These are phyloP conservation scores for Talaromyces sp. DNA, from an alignment of 2,329 filamentous ascomycete genomes.

Conservation along the genomic window DNA sequence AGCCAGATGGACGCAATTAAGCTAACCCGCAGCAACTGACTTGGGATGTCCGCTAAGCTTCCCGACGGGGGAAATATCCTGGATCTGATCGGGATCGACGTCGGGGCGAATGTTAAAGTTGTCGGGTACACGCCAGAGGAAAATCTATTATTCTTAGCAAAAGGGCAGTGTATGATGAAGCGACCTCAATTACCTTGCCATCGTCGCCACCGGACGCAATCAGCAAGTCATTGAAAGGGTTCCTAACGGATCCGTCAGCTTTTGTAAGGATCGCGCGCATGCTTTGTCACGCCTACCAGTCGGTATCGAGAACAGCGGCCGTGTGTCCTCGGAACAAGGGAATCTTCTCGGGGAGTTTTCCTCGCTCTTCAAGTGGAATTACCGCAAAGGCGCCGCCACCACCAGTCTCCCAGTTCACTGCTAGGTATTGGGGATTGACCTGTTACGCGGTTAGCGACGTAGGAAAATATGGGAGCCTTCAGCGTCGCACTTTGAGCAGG, in stretches of 20 bases:
- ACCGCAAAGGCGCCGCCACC: slow-evolving; percentile 96
- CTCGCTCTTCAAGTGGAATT: slow-evolving; percentile 81
- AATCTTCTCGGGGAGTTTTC: slow-evolving; percentile 85
- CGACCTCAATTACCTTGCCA: slow-evolving; percentile 61
- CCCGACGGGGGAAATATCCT: slow-evolving; percentile 72
- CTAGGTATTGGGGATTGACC: slow-evolving; percentile 92
- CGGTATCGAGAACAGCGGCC: slow-evolving; percentile 89
- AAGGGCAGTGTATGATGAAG: not conserved
- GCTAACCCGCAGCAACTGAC: slow-evolving; percentile 43
- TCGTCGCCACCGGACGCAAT: slow-evolving; percentile 94
- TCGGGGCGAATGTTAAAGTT: slow-evolving; percentile 81
- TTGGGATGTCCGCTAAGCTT: slow-evolving; percentile 83
- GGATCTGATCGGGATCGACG: slow-evolving; percentile 65
- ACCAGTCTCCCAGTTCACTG: slow-evolving; percentile 97
- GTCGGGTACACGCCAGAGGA: slow-evolving; percentile 90
- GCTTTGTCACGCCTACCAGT: slow-evolving; percentile 61
- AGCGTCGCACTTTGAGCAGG: slow-evolving; percentile 73
- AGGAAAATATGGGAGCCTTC: slow-evolving; percentile 20
- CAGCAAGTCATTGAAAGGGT: slow-evolving; percentile 90
- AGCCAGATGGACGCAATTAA: slow-evolving; percentile 17
- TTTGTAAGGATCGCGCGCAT: slow-evolving; percentile 8
- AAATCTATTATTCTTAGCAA: slow-evolving; percentile 52
- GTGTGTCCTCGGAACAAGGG: slow-evolving; percentile 96
- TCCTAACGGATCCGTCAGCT: slow-evolving; percentile 51
- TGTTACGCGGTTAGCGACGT: slow-evolving; percentile 36